Evolutionary conservation across 176 grass and related monocot genomes (phyloP).

Genomic region (Thinopyrum elongatum): DNA sequence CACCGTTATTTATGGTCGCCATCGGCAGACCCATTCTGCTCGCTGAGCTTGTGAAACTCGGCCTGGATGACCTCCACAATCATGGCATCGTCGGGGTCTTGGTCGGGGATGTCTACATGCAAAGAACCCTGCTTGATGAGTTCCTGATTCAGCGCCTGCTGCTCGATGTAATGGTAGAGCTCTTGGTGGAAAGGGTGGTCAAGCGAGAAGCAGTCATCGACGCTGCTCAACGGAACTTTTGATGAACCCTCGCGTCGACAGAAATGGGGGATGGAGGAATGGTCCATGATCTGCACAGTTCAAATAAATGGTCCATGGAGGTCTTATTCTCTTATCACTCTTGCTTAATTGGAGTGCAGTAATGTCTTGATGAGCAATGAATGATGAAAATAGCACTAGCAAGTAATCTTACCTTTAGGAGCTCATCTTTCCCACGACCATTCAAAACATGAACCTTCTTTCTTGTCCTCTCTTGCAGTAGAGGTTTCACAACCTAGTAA

Average conservation of each 20-base stretch:
- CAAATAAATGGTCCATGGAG: background rate
- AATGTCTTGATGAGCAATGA: background rate
- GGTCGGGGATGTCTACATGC: conserved; percentile 70
- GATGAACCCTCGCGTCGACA: conserved; percentile 69
- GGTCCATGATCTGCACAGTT: conserved; percentile 81
- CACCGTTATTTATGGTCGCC: conserved; percentile 1
- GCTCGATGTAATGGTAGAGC: conserved; percentile 74
- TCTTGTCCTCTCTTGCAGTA: conserved; percentile 92
- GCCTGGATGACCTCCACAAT: conserved; percentile 70
- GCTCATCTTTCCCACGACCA: conserved; percentile 72
- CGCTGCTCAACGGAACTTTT: conserved; percentile 16
- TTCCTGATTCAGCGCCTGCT: conserved; percentile 47
- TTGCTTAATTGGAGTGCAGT: background rate
- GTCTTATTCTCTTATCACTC: background rate
- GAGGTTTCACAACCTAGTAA: conserved; percentile 88
- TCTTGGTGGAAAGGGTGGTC: conserved; percentile 90
- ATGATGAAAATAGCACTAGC: background rate
- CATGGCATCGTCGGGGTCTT: conserved; percentile 53
- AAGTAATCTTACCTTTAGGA: conserved; percentile 67
- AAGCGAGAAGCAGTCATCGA: conserved; percentile 59
- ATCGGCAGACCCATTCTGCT: conserved; percentile 38
- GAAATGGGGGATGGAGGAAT: conserved; percentile 76
- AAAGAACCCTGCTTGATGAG: conserved; percentile 66
- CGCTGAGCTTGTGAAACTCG: conserved; percentile 78
- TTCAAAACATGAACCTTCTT: conserved; percentile 80